Base-by-base conservation (phyloP, 1,284 basidiomycete genomes). In the Sanghuangporus sanghuang region DNA sequence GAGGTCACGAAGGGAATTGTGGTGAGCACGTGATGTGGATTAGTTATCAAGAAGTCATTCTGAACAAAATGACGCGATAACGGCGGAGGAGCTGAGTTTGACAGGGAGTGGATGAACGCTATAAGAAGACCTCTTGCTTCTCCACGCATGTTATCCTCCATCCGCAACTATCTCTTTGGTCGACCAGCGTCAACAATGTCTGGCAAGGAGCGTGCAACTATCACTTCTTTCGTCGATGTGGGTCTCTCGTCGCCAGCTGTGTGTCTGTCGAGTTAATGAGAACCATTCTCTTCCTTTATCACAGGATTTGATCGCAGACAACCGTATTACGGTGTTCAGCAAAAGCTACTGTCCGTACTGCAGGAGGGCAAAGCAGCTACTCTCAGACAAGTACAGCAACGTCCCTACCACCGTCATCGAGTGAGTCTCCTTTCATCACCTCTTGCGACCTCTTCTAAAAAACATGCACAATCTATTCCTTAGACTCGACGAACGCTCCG, bases 341-440 rank as follows among this genome's bases (percentile, higher is more conserved):
- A 74, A 74, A 65, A 65, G 69, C 40, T 73, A 67, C 46, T 75
- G 73, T 63, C 68, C 68, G 35, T 74, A 71, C 67, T 74, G 72
- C 69, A 67, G 40, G 48, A 63, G 42, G 18, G 61, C 64, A 68
- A 73, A 61, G 72, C 71, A 61, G 61, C 55, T 52, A 35, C 70
- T 23, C 59, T 71, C 55, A 54, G 61, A 21, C 42, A 59, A 48
- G 38, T 67, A 66, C 40, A 40, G 38, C 2, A 57, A 63, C 21
- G 66, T 72, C 6, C 63, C 64, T 3, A 64, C 69, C 35, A 66
- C 63, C 9, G 66, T 73, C 32, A 59, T 71, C 52, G 70, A 73
- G 67, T 69, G 71, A 62, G 64, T 68, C 16, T 69, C 65, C 52
- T 23, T 21, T 32, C 57, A 7, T n/a, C 12, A 35, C 35, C 5